Evolutionary conservation across 2,329 filamentous ascomycete species (phyloP), one percentile per base, ranked within the genome.

Genomic region (Cladophialophora bantiana): DNA sequence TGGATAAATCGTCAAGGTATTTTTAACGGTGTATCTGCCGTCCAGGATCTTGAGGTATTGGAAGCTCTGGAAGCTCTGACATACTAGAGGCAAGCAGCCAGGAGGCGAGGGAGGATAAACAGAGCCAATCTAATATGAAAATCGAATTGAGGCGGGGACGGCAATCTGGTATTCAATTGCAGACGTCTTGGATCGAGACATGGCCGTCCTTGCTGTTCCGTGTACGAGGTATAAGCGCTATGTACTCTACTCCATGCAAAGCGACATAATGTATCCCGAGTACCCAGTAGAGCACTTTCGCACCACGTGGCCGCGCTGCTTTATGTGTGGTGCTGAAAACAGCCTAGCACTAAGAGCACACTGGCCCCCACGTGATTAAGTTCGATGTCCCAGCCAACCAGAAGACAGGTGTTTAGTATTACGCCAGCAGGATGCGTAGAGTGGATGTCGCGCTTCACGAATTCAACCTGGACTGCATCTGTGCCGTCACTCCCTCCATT

Each of bases 401-500:
- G 32, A 34, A 57, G 34, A 31, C 61, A 59, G 53, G 42, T 65
- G 64, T 69, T 70, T 63, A 35, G 58, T 55, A 65, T 68, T 68
- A 68, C 62, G 62, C 59, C n/a, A 45, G 40, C 26, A 50, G 18
- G 7, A 50, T 50, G 9, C 18, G 45, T 12, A 9, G 45, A 50
- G 18, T 50, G 45, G 18, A 34, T 40, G 36, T 36, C 50, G 48
- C 42, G 42, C 32, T 40, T 59, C 59, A 48, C 55, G 67, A 64
- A 64, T 65, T 60, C 56, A 38, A 40, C 60, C 42, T 50, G 26
- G 53, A 54, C 58, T 38, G 34, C 60, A 34, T 56, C 38, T 52
- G 63, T 65, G 66, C 62, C 54, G 66, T 68, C 66, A 68, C 63
- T 60, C 50, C 56, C 54, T 26, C 55, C 59, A 60, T 63, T 55